phyloP scores from a whole-genome alignment of 805 yeast genomes.

The Kluyveromyces siamensis region DNA sequence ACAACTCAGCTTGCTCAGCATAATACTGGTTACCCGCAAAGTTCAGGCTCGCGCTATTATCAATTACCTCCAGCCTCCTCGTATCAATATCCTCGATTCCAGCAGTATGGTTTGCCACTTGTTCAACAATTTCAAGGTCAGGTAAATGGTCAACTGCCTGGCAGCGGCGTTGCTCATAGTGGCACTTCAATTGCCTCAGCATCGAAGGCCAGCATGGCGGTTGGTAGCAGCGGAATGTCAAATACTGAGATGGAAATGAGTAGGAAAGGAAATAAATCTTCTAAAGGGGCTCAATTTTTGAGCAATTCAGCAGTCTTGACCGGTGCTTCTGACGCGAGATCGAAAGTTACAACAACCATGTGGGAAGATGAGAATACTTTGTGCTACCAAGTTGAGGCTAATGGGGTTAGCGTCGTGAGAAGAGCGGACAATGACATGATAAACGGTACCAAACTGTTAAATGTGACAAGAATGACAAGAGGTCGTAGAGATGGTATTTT shows the following conservation, averaged over 20 bases:
- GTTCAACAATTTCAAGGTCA: neutral
- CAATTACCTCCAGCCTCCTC: conserved; percentile 1
- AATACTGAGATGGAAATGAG: neutral
- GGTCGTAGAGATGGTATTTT: conserved; percentile 81
- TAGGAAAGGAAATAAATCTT: neutral
- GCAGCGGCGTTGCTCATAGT: neutral
- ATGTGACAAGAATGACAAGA: conserved; percentile 81
- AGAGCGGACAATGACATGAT: conserved; percentile 81
- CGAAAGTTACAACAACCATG: conserved; percentile 71
- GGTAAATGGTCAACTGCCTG: neutral
- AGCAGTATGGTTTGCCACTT: conserved; percentile 1
- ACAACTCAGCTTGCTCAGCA: neutral
- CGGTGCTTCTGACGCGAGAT: conserved; percentile 18
- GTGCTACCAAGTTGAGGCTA: conserved; percentile 79
- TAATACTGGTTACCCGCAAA: neutral
- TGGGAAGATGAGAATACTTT: conserved; percentile 86
- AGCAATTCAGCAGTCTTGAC: neutral
- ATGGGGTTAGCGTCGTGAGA: conserved; percentile 70
- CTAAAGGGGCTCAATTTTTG: conserved; percentile 4
- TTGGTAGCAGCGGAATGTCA: neutral
- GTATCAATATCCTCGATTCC: conserved; percentile 1
- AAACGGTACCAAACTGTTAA: conserved; percentile 74
- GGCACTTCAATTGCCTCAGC: neutral
- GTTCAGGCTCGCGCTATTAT: conserved; percentile 1
- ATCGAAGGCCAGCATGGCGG: neutral